Evolutionary conservation across 2,329 filamentous ascomycete species (phyloP).

Genomic region (Fusarium sp.): DNA sequence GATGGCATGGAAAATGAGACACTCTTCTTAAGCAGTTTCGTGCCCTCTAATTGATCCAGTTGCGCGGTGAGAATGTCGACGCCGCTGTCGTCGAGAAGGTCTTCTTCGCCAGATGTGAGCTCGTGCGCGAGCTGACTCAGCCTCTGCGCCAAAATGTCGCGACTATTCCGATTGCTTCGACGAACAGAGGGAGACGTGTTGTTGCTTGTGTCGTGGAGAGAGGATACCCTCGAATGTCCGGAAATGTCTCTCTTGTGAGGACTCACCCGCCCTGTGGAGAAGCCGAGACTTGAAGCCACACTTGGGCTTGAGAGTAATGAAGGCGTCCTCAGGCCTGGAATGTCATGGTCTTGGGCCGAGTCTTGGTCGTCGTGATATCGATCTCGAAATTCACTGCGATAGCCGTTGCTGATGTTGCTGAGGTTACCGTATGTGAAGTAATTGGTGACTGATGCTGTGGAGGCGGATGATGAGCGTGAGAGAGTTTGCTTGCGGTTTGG

Average conservation of each 20-base stretch:
- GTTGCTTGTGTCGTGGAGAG: constrained; percentile 38
- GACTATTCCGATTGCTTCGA: constrained; percentile 33
- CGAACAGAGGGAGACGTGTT: constrained; percentile 45
- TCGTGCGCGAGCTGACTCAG: constrained; percentile 56
- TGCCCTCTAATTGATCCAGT: constrained; percentile 52
- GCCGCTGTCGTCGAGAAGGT: constrained; percentile 53
- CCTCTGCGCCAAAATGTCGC: constrained; percentile 59
- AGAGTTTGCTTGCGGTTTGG: constrained; percentile 45
- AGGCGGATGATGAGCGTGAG: constrained; percentile 32
- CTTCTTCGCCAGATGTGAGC: constrained; percentile 52
- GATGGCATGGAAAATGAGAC: constrained; percentile 40
- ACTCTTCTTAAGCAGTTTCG: constrained; percentile 41
- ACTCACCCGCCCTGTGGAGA: constrained; percentile 50
- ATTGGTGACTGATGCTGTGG: constrained; percentile 42
- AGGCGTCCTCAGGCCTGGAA: constrained; percentile 46
- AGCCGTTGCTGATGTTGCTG: constrained; percentile 29
- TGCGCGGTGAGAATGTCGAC: constrained; percentile 56
- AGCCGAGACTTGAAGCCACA: constrained; percentile 51
- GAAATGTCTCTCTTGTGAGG: constrained; percentile 51
- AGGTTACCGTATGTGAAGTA: constrained; percentile 41
- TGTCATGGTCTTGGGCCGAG: constrained; percentile 36
- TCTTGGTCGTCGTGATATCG: constrained; percentile 46
- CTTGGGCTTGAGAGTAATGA: constrained; percentile 52
- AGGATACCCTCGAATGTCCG: constrained; percentile 40
- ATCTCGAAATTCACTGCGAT: constrained; percentile 43